A percentile compares a stretch with the other conserved stretches of the same genome.
These are phyloP conservation scores for Leonotis leonurus DNA, from an alignment of 257 asterid species.

Conservation along the genomic window DNA sequence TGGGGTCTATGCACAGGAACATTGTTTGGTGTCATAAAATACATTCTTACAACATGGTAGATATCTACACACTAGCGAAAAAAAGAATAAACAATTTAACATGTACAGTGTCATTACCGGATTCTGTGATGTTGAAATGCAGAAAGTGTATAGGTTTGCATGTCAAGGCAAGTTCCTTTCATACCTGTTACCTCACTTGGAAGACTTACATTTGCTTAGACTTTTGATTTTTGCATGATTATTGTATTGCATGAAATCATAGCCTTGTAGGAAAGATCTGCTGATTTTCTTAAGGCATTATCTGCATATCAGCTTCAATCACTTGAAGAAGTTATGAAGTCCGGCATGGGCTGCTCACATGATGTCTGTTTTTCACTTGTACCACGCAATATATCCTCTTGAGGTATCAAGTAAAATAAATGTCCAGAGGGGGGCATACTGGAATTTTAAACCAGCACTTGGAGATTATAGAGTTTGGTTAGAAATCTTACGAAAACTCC, in stretches of 20 bases:
- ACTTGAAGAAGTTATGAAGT: not conserved
- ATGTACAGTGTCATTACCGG: not conserved
- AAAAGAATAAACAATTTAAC: not conserved
- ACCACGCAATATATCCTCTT: not conserved
- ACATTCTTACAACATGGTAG: not conserved
- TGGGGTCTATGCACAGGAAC: not conserved
- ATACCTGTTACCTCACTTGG: constrained; percentile 2
- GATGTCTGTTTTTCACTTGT: not conserved
- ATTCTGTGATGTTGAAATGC: constrained; percentile 11
- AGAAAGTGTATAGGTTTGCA: not conserved
- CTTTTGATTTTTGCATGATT: not conserved
- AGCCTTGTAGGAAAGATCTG: not conserved
- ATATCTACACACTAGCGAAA: not conserved
- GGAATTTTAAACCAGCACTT: not conserved
- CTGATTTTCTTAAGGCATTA: not conserved
- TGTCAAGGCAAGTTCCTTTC: constrained; percentile 7
- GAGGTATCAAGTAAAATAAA: not conserved
- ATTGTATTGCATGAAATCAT: not conserved
- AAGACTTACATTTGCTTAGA: constrained; percentile 2
- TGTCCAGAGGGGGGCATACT: not conserved
- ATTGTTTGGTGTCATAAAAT: not conserved
- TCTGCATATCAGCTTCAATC: not conserved
- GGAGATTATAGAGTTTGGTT: not conserved
- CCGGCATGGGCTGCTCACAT: not conserved
- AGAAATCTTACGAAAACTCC: not conserved